A percentile compares a stretch with the other conserved stretches of the same genome.
These are phyloP conservation scores for Metschnikowia drakensbergensis DNA, from an alignment of 805 yeast genomes.

Conservation along the genomic window DNA sequence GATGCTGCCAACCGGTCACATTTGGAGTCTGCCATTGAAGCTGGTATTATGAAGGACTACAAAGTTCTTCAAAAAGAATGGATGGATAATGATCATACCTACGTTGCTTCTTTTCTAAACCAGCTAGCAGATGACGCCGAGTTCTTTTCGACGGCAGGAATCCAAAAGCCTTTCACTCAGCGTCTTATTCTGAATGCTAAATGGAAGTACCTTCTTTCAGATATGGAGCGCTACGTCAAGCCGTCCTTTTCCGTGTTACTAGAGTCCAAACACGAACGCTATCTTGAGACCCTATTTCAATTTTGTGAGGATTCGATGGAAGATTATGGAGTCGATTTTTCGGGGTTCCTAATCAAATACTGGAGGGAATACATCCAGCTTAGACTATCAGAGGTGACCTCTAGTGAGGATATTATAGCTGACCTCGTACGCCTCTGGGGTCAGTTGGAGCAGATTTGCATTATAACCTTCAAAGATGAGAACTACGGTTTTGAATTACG, in stretches of 20 bases:
- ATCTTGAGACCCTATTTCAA: conserved; percentile 4
- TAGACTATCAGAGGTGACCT: not conserved
- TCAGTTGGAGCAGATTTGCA: conserved; percentile 12
- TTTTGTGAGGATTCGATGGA: conserved; percentile 19
- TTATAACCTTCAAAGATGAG: conserved; percentile 10
- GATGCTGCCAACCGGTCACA: conserved; percentile 17
- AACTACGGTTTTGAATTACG: conserved; percentile 32
- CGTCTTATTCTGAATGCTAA: conserved; percentile 21
- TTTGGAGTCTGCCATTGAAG: conserved; percentile 11
- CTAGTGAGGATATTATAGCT: conserved; percentile 8
- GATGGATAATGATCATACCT: conserved; percentile 12
- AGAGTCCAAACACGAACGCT: not conserved
- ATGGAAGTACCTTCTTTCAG: conserved; percentile 30
- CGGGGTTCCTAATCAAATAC: conserved; percentile 18
- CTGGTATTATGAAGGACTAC: conserved; percentile 17
- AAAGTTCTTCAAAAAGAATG: conserved; percentile 15
- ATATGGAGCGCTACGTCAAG: conserved; percentile 21
- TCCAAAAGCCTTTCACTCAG: conserved; percentile 16
- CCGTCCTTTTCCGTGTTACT: conserved; percentile 22
- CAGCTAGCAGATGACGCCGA: conserved; percentile 11
- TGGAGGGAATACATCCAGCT: conserved; percentile 24
- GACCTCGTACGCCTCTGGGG: conserved; percentile 16
- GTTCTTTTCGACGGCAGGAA: conserved; percentile 12
- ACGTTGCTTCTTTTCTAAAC: conserved; percentile 10
- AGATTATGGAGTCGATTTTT: conserved; percentile 22